Base-by-base conservation (phyloP, 768 basidiomycete genomes). In the Cystoderma amianthinum region DNA sequence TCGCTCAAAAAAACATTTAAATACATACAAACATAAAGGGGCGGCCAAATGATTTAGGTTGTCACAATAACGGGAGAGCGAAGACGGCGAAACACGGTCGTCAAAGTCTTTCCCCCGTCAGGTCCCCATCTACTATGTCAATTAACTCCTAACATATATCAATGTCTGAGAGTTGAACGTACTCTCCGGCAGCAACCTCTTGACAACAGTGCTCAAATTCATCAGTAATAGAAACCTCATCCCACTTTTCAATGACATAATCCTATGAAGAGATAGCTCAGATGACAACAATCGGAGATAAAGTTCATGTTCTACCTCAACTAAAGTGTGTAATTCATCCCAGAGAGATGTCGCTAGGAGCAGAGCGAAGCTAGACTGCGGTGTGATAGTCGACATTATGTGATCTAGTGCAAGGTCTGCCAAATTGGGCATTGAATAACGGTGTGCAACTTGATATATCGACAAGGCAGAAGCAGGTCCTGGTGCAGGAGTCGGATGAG, bases 161-260 rank as follows among this genome's bases (percentile, higher is more conserved):
- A n/a, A n/a, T n/a, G 32, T 42, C 21, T 25, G 20, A 12, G n/a
- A 32, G 22, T 32, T 32, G 18, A 13, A 68, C 80, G 58, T 56
- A 85, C 82, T 85, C 83, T 67, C 83, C 83, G 41, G 72, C 73
- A 5, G 83, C 80, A 16, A 85, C 76, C 52, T 85, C 83, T 53
- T 76, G 67, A 51, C 82, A 85, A 50, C 81, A 82, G 46, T 64
- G 67, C 54, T 85, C 82, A 50, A 85, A 84, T 48, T 82, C 82
- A 6, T 67, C 65, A 1, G 74, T 78, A 13, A 64, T 60, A 17
- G 77, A 78, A 5, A 85, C 82, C 43, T 80, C 78, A 32, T 79
- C 77, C 83, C 84, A 87, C 49, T 77, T 74, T n/a, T 82, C 76
- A 1, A 87, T 80, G 17, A 87, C 78, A 45, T 79, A 88, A 53